A percentile compares a stretch with the other conserved stretches of the same genome.
Conservation (phyloP, 305 asterid species). For the Fraxinus platypoda region DNA sequence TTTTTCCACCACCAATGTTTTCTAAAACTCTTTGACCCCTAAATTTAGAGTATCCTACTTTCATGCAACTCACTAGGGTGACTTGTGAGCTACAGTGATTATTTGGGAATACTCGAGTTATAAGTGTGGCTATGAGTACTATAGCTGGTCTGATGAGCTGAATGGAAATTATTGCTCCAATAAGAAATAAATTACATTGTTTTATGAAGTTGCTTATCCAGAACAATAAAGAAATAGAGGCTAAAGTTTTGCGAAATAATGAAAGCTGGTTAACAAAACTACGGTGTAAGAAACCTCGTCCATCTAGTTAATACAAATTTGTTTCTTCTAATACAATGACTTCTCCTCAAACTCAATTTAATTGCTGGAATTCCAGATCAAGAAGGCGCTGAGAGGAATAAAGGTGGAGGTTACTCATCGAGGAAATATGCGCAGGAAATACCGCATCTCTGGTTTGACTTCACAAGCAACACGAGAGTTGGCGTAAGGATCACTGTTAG, state of each 20-base stretch:
- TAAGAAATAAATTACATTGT: not conserved
- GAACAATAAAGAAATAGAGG: not conserved
- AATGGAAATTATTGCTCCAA: not conserved
- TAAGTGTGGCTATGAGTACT: not conserved
- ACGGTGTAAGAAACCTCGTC: not conserved
- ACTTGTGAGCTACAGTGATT: not conserved
- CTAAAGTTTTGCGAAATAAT: not conserved
- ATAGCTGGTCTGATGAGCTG: not conserved
- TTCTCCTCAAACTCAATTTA: not conserved
- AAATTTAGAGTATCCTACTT: not conserved
- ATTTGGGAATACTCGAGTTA: not conserved
- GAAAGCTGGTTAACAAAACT: not conserved
- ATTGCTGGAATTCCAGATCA: constrained; percentile 44
- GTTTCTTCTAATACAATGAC: not conserved
- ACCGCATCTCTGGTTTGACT: constrained; percentile 69
- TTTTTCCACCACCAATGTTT: not conserved
- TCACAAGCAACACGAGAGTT: constrained; percentile 67
- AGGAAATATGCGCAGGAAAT: constrained; percentile 73
- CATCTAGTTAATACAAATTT: not conserved
- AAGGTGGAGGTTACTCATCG: constrained; percentile 83
- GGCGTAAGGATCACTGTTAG: constrained; percentile 40
- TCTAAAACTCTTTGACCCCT: not conserved
- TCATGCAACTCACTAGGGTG: not conserved
- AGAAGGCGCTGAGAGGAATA: constrained; percentile 76
- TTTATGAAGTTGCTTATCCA: not conserved